phyloP scores from a whole-genome alignment of 768 basidiomycete species.

The Collybia nuda region DNA sequence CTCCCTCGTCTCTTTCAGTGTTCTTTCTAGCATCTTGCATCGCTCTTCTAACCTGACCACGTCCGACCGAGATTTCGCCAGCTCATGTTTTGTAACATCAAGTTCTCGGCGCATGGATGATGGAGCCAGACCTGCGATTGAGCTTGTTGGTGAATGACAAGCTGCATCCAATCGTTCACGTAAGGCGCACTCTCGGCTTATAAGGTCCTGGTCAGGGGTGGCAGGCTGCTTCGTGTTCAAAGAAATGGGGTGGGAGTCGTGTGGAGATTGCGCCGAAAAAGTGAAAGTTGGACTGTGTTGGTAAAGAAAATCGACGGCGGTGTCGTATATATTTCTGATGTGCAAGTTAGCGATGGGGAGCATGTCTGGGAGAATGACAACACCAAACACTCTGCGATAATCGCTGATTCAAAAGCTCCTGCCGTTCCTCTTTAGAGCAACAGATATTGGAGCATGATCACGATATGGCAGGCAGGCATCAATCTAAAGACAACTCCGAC shows the following conservation, averaged over 20 bases:
- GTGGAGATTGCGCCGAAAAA: constrained; percentile 23
- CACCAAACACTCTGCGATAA: constrained; percentile 35
- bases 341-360: constrained; percentile 45
- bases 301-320: constrained; percentile 60
- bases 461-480: constrained; percentile 12
- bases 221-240: constrained; percentile 21
- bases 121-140: constrained; percentile 37
- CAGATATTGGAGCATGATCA: constrained; percentile 14
- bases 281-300: constrained; percentile 39
- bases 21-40: constrained; percentile 60
- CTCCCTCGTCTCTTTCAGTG: constrained; percentile 65
- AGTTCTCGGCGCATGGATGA: constrained; percentile 55
- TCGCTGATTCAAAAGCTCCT: constrained; percentile 26
- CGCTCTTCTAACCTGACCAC: constrained; percentile 59
- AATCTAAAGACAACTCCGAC: constrained; percentile 9
- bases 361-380: constrained; percentile 37
- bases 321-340: constrained; percentile 48
- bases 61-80: constrained; percentile 53
- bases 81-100: constrained; percentile 54
- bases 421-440: constrained; percentile 15
- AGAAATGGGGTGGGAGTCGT: constrained; percentile 19
- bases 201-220: constrained; percentile 36
- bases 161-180: constrained; percentile 47
- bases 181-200: constrained; percentile 40
- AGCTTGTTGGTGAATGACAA: constrained; percentile 42